These are phyloP conservation scores for Tetracladium setigerum DNA, from an alignment of 495 filamentous ascomycete species.

Conservation along the genomic window DNA sequence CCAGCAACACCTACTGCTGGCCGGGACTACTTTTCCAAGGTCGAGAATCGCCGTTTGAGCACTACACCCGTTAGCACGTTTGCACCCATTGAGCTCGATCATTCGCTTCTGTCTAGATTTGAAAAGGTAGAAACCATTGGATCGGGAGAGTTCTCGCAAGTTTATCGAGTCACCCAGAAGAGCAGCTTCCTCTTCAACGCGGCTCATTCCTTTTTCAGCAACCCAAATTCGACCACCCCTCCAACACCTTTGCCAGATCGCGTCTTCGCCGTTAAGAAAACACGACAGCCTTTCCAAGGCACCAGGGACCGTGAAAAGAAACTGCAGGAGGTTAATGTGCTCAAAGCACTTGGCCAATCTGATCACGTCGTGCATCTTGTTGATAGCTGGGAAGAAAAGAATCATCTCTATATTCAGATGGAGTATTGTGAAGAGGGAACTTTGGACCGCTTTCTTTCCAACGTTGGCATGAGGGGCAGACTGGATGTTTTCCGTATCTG, in stretches of 20 bases:
- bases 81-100: constrained; percentile 60
- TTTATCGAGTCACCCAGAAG: constrained; percentile 62
- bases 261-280: constrained; percentile 91
- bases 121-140: constrained; percentile 68
- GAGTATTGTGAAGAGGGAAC: constrained; percentile 93
- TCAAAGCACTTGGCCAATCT: constrained; percentile 61
- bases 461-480: constrained; percentile 72
- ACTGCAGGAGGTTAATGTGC: constrained; percentile 69
- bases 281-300: constrained; percentile 68
- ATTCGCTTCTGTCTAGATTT: constrained; percentile 61
- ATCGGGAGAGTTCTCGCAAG: constrained; percentile 85
- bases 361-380: constrained; percentile 79
- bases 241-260: constrained; percentile 38
- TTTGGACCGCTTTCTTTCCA: constrained; percentile 70
- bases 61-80: constrained; percentile 47
- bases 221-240: constrained; percentile 27
- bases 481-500: constrained; percentile 96
- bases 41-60: constrained; percentile 33
- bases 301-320: constrained; percentile 66
- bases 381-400: constrained; percentile 75
- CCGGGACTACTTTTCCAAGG: constrained; percentile 45
- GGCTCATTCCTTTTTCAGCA: constrained; percentile 36
- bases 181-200: constrained; percentile 24
- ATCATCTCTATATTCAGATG: constrained; percentile 88
- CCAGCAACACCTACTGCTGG: constrained; percentile 76